Percentiles rank a stretch among this genome's conserved stretches.
phyloP scores from a whole-genome alignment of 176 grass and related monocot species.

The Oryza brachyantha region DNA sequence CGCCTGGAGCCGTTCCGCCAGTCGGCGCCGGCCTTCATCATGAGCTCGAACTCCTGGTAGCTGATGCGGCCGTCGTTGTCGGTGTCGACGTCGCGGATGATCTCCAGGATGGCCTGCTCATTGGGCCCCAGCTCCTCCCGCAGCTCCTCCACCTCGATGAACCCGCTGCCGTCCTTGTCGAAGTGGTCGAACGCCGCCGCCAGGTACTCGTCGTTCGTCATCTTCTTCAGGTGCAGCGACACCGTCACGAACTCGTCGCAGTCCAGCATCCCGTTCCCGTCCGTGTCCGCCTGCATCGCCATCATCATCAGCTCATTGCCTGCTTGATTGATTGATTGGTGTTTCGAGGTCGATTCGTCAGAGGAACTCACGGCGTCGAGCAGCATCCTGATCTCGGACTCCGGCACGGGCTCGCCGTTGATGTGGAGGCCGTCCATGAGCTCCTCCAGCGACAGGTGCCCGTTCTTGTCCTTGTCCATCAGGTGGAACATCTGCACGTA shows the following conservation, averaged over 20 bases:
- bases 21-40: slow-evolving; percentile 87
- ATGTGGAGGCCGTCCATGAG: slow-evolving; percentile 70
- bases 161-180: slow-evolving; percentile 85
- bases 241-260: slow-evolving; percentile 92
- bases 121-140: slow-evolving; percentile 57
- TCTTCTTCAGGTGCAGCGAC: slow-evolving; percentile 86
- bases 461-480: slow-evolving; percentile 90
- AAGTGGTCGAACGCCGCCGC: slow-evolving; percentile 69
- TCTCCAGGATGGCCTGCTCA: slow-evolving; percentile 73
- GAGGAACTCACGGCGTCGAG: slow-evolving; percentile 61
- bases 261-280: slow-evolving; percentile 78
- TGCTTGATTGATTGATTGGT: not conserved
- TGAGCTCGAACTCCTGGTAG: slow-evolving; percentile 88
- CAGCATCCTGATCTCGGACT: slow-evolving; percentile 74
- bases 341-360: too few species aligned
- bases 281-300: slow-evolving; percentile 60
- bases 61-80: slow-evolving; percentile 76
- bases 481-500: slow-evolving; percentile 81
- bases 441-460: slow-evolving; percentile 72
- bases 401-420: slow-evolving; percentile 58
- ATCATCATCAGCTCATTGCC: not conserved
- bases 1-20: slow-evolving; percentile 67
- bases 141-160: slow-evolving; percentile 81
- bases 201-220: slow-evolving; percentile 78
- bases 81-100: slow-evolving; percentile 80